Base-by-base conservation (phyloP, 75 land plant species). In the Isoetes taiwanensis region DNA sequence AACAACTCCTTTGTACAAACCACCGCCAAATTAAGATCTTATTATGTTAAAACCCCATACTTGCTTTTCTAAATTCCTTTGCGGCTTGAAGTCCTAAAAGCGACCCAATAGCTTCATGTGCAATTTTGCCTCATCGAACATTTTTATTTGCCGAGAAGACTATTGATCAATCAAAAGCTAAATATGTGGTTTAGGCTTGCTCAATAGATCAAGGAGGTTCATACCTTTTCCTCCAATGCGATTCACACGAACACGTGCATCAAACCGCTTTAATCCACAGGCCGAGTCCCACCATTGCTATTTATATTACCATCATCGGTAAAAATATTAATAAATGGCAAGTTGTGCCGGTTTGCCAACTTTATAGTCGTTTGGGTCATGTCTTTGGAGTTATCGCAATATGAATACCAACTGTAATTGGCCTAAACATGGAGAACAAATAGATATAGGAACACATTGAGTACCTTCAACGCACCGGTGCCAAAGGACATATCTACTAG, bases 381-480 rank as follows among this genome's bases (percentile, higher is more conserved):
- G 98, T 23, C 89, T 89, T 95, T 32, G 98, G 94, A n/a, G 98
- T 87, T 2, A 93, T 93, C 98, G 86, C 73, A 29, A 72, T 32
- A 19, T 32, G 29, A 62, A 41, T n/a, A n/a, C n/a, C n/a, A n/a
- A n/a, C n/a, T n/a, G n/a, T n/a, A n/a, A n/a, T n/a, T n/a, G n/a
- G n/a, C n/a, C n/a, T n/a, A n/a, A n/a, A n/a, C n/a, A n/a, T n/a
- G n/a, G n/a, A n/a, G n/a, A n/a, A n/a, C n/a, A n/a, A n/a, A n/a
- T n/a, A n/a, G n/a, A n/a, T n/a, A n/a, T n/a, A n/a, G n/a, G n/a
- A n/a, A n/a, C n/a, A n/a, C n/a, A n/a, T n/a, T n/a, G n/a, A n/a
- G n/a, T 69, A 93, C 96, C 85, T 93, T 93, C 8, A 93, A 95
- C 64, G 96, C 96, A 48, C 98, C 98, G 64, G 98, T 93, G 27